phyloP scores from a whole-genome alignment of 2,329 filamentous ascomycete genomes.

The Colletotrichum plurivorum region DNA sequence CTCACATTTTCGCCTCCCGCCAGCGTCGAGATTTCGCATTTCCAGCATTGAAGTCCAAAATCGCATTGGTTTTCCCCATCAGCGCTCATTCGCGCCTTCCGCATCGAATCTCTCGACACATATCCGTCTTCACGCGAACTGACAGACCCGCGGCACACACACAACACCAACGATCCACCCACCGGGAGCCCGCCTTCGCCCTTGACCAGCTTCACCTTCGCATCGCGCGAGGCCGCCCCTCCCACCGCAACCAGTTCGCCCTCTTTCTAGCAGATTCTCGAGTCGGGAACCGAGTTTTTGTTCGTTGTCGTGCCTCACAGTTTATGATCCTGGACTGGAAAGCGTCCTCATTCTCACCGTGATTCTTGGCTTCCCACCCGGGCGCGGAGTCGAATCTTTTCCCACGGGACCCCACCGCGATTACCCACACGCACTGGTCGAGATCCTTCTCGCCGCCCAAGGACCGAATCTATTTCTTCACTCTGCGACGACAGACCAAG shows the following conservation, averaged over 20 bases:
- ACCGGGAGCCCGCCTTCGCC: not conserved
- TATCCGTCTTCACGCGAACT: not conserved
- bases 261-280: not conserved
- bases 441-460: not conserved
- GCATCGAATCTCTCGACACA: not conserved
- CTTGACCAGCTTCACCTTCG: not conserved
- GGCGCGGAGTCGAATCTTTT: slow-evolving; percentile 11
- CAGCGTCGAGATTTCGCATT: not conserved
- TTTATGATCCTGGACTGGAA: not conserved
- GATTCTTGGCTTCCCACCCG: slow-evolving; percentile 1
- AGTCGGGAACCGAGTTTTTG: not conserved
- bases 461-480: not conserved
- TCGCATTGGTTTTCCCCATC: not conserved
- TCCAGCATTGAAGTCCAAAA: not conserved
- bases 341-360: not conserved
- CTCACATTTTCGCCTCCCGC: slow-evolving; percentile 1
- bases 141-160: not conserved
- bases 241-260: not conserved
- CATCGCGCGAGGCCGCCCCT: not conserved
- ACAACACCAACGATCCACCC: slow-evolving; percentile 4
- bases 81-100: too few species aligned
- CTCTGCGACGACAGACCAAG: not conserved
- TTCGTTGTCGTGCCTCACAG: too few species aligned
- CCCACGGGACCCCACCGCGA: slow-evolving; percentile 15
- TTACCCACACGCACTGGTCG: slow-evolving; percentile 4